Evolutionary conservation across 768 basidiomycete genomes (phyloP).

Genomic region (Phaeotremella fagi): DNA sequence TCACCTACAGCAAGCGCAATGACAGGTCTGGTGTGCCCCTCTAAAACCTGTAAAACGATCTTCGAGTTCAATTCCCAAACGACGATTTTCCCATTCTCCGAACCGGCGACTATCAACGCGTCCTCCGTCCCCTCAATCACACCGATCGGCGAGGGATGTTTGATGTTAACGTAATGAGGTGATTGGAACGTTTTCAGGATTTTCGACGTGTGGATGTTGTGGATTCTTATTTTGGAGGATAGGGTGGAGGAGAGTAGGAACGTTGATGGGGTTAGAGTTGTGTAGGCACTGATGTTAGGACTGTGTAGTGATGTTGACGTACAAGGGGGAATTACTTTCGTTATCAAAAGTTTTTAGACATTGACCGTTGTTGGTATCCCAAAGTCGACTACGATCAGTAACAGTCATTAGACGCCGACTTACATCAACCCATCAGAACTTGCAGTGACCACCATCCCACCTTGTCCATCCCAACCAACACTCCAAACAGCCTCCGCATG

Average conservation of each 20-base stretch:
- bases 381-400: conserved; percentile 67
- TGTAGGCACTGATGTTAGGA: conserved; percentile 62
- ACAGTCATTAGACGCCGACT: conserved; percentile 39
- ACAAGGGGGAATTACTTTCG: conserved; percentile 85
- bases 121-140: conserved; percentile 1
- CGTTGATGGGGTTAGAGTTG: conserved; percentile 87
- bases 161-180: conserved; percentile 65
- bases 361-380: conserved; percentile 96
- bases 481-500: conserved; percentile 97
- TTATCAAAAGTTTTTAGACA: conserved; percentile 96
- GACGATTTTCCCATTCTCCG: conserved; percentile 81
- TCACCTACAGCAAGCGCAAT: conserved; percentile 63
- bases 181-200: conserved; percentile 90
- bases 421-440: conserved; percentile 97
- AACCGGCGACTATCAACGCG: conserved; percentile 73
- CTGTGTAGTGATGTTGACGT: conserved; percentile 52
- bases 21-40: conserved; percentile 64
- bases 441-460: conserved; percentile 87
- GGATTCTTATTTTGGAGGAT: conserved; percentile 87
- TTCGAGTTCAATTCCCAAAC: conserved; percentile 86
- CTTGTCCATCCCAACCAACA: conserved; percentile 89
- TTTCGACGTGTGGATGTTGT: conserved; percentile 86
- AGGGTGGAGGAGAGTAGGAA: conserved; percentile 83
- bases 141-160: conserved; percentile 62
- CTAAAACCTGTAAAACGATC: conserved; percentile 60